Evolutionary conservation across 2,329 filamentous ascomycete species (phyloP).

Genomic region (Penicillium polonicum): DNA sequence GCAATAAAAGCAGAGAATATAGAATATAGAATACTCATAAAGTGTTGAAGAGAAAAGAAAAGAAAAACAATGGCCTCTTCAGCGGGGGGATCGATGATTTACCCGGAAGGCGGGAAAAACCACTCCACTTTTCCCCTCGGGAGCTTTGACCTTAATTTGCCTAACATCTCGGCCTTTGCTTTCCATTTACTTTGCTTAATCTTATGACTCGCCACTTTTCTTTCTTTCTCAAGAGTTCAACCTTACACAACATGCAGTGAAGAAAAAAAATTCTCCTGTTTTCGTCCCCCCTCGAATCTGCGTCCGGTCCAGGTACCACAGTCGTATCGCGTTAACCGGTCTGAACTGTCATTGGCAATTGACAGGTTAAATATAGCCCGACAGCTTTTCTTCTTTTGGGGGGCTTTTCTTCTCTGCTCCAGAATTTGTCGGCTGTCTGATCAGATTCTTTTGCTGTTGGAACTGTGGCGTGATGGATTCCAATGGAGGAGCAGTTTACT

Average conservation of each 20-base stretch:
- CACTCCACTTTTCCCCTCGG: constrained; percentile 5
- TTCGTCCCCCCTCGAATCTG: constrained; percentile 23
- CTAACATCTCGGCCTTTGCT: background rate
- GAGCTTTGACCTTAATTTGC: background rate
- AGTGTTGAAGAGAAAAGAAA: background rate
- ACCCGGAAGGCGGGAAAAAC: background rate
- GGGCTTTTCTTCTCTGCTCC: background rate
- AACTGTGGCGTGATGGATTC: constrained; percentile 39
- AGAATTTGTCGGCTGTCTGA: background rate
- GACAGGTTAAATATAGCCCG: constrained; percentile 14
- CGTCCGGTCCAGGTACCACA: constrained; percentile 25
- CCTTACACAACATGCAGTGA: constrained; percentile 14
- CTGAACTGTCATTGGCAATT: constrained; percentile 15
- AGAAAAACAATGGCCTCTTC: background rate
- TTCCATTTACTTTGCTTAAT: background rate
- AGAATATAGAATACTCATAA: background rate
- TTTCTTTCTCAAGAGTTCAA: background rate
- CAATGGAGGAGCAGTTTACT: constrained; percentile 60
- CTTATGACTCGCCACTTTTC: background rate
- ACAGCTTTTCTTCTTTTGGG: background rate
- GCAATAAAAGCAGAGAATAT: background rate
- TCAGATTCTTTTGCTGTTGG: background rate
- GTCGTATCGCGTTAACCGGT: constrained; percentile 14
- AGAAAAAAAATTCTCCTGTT: constrained; percentile 8
- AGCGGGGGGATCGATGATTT: background rate